Evolutionary conservation across 306 rosid genomes (phyloP).

Genomic region (Rosa multiflora): DNA sequence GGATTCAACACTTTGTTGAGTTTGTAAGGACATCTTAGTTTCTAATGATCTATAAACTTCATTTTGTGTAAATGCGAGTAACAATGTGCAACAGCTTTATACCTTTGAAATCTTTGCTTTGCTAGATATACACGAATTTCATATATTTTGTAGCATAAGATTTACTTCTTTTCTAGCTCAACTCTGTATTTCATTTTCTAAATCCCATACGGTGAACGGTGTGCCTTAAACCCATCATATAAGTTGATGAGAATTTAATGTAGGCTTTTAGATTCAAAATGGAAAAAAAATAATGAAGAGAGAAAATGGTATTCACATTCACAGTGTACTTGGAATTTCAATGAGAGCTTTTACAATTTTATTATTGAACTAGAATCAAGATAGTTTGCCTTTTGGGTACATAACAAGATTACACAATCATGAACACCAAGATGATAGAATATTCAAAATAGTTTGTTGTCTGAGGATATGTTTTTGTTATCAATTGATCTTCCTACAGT

Average conservation of each 20-base stretch:
- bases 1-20: neutral
- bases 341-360: neutral
- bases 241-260: too few relatives aligned
- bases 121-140: neutral
- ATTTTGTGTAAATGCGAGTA: neutral
- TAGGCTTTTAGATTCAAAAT: too few relatives aligned
- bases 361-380: neutral
- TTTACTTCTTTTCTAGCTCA: too few relatives aligned
- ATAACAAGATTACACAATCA: neutral
- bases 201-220: too few relatives aligned
- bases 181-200: too few relatives aligned
- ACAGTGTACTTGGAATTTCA: neutral
- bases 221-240: too few relatives aligned
- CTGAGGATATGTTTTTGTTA: neutral
- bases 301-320: neutral
- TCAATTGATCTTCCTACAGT: conserved; percentile 28
- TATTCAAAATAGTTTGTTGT: neutral
- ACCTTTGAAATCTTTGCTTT: neutral
- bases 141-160: neutral
- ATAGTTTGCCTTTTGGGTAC: neutral
- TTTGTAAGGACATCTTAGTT: neutral
- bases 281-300: too few relatives aligned
- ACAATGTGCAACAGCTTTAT: neutral
- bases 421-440: neutral
- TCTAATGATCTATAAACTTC: neutral